A percentile compares a stretch with the other conserved stretches of the same genome.
Conservation (phyloP, 2,329 filamentous ascomycete genomes). For the Fusarium verticillioides region DNA sequence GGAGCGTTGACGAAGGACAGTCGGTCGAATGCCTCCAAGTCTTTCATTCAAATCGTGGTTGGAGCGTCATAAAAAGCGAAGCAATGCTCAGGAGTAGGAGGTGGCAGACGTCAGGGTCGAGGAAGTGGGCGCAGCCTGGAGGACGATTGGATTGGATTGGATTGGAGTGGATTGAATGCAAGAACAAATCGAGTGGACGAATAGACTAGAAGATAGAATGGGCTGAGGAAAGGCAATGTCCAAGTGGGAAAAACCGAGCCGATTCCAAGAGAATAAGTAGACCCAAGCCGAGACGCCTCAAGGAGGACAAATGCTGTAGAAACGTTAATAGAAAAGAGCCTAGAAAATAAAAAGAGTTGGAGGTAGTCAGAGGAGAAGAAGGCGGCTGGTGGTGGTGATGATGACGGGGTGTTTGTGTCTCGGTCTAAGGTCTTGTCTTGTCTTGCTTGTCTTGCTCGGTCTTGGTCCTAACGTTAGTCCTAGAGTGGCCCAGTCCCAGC, state of each 20-base stretch:
- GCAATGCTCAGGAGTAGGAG: conserved; percentile 6
- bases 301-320: conserved; percentile 7
- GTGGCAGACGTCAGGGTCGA: conserved; percentile 18
- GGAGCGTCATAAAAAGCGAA: conserved; percentile 11
- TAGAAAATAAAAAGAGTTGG: conserved; percentile 10
- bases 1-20: conserved; percentile 14
- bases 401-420: conserved; percentile 36
- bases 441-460: conserved; percentile 15
- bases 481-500: not conserved
- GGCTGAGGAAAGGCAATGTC: conserved; percentile 30
- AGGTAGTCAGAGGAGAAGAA: conserved; percentile 23
- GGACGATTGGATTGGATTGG: conserved; percentile 35
- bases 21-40: conserved; percentile 15
- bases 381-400: conserved; percentile 34
- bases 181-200: conserved; percentile 29
- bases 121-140: conserved; percentile 21
- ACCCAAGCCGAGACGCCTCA: conserved; percentile 16
- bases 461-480: not conserved
- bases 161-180: conserved; percentile 14
- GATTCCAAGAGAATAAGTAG: conserved; percentile 26
- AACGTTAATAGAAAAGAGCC: conserved; percentile 17
- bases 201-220: conserved; percentile 22
- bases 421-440: conserved; percentile 21
- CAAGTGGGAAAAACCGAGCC: conserved; percentile 29
- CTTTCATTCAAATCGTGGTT: conserved; percentile 37